Evolutionary conservation across 371 early-diverging fungal species (phyloP).

Genomic region (Sporodiniella umbellata): DNA sequence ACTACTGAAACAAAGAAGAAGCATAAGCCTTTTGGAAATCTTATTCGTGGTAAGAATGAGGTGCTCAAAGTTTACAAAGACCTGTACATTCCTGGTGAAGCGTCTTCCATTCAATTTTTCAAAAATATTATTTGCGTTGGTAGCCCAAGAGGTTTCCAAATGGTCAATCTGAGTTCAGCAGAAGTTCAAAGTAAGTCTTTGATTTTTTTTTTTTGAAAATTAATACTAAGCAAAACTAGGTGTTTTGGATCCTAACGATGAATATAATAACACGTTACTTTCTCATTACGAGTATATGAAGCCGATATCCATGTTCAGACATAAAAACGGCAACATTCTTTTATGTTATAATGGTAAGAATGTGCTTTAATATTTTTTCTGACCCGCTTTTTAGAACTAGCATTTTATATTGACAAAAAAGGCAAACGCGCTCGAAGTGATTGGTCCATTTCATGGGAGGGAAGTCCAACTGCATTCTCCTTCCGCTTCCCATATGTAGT

Average conservation of each 20-base stretch:
- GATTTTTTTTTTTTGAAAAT: not conserved
- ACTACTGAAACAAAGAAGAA: slow-evolving; percentile 46
- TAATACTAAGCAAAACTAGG: slow-evolving; percentile 12
- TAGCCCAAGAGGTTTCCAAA: slow-evolving; percentile 90
- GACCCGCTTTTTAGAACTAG: slow-evolving; percentile 59
- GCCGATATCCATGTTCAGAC: slow-evolving; percentile 86
- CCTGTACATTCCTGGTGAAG: slow-evolving; percentile 89
- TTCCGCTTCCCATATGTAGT: slow-evolving; percentile 78
- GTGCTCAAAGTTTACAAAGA: slow-evolving; percentile 73
- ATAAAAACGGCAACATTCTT: slow-evolving; percentile 73
- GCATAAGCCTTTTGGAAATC: slow-evolving; percentile 47
- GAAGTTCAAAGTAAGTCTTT: slow-evolving; percentile 55
- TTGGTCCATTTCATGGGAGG: slow-evolving; percentile 79
- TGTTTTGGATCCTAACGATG: slow-evolving; percentile 47
- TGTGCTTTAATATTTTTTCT: not conserved
- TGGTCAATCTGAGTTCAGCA: slow-evolving; percentile 82
- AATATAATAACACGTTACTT: slow-evolving; percentile 25
- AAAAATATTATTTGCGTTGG: slow-evolving; percentile 89
- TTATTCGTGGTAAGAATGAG: slow-evolving; percentile 54
- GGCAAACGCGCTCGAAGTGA: slow-evolving; percentile 73
- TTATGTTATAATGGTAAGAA: slow-evolving; percentile 79
- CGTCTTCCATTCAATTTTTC: slow-evolving; percentile 81
- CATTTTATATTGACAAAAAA: slow-evolving; percentile 88
- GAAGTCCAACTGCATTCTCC: slow-evolving; percentile 70
- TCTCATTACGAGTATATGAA: slow-evolving; percentile 34